Conservation (phyloP, 2,329 filamentous ascomycete genomes). For the Gnomoniopsis smithogilvyi region DNA sequence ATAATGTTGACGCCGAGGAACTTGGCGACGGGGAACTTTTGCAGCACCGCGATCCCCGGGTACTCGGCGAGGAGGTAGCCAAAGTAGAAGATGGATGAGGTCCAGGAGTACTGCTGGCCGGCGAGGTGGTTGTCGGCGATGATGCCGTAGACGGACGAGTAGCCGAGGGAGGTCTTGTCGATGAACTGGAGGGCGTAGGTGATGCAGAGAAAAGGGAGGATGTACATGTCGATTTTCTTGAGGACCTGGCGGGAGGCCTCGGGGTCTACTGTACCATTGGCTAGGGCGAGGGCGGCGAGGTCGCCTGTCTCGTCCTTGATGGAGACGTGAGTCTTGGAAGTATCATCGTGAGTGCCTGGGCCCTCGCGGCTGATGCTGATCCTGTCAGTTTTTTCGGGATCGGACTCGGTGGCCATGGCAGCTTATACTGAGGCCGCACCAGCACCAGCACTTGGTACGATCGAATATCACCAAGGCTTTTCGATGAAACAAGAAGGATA, state of each 20-base stretch:
- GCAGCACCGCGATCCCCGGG: slow-evolving; percentile 21
- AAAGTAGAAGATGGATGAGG: slow-evolving; percentile 26
- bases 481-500: no score
- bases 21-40: slow-evolving; percentile 6
- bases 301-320: slow-evolving; percentile 22
- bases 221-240: slow-evolving; percentile 21
- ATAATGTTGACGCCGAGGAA: slow-evolving; percentile 28
- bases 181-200: slow-evolving; percentile 26
- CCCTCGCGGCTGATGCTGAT: neutral
- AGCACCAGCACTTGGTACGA: no score
- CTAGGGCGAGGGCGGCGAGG: slow-evolving; percentile 32
- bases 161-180: slow-evolving; percentile 25
- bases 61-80: slow-evolving; percentile 24
- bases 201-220: slow-evolving; percentile 26
- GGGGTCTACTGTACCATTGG: slow-evolving; percentile 23
- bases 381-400: neutral
- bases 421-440: no score
- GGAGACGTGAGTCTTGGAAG: neutral
- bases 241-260: slow-evolving; percentile 22
- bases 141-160: slow-evolving; percentile 25
- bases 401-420: neutral
- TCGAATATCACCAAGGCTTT: no score
- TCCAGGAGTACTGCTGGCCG: slow-evolving; percentile 24
- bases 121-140: slow-evolving; percentile 22
- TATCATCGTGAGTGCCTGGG: neutral